phyloP scores from a whole-genome alignment of 768 basidiomycete genomes.

The Suillus placidus region DNA sequence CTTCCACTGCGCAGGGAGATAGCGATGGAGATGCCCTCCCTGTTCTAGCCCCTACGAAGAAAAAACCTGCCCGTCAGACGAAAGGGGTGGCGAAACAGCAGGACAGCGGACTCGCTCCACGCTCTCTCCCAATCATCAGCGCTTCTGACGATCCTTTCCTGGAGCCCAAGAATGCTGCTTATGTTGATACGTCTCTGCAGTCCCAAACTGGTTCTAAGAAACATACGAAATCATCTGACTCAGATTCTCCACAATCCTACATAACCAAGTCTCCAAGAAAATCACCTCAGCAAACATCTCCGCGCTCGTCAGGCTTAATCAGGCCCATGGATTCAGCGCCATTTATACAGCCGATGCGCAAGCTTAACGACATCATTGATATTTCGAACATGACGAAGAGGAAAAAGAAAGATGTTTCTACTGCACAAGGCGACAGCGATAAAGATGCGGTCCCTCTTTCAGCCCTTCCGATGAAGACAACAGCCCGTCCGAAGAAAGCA shows the following conservation, averaged over 20 bases:
- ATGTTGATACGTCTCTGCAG: background rate
- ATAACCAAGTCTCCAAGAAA: conserved; percentile 21
- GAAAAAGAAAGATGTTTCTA: conserved; percentile 12
- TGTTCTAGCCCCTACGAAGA: conserved; percentile 1
- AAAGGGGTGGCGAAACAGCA: background rate
- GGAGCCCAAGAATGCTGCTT: background rate
- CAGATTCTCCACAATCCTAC: conserved; percentile 29
- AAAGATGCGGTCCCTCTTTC: background rate
- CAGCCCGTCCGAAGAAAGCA: background rate
- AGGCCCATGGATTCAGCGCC: conserved; percentile 1
- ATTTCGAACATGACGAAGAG: conserved; percentile 37
- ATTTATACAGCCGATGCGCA: conserved; percentile 16
- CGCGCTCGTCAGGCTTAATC: conserved; percentile 16
- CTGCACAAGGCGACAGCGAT: conserved; percentile 9
- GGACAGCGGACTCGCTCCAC: background rate
- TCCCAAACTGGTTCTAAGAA: conserved; percentile 1
- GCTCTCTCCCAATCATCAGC: background rate
- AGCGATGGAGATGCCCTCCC: conserved; percentile 7
- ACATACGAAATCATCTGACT: conserved; percentile 10
- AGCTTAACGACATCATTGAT: conserved; percentile 26
- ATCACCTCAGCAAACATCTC: conserved; percentile 15
- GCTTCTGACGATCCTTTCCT: background rate
- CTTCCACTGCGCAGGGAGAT: conserved; percentile 14
- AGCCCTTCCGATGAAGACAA: background rate
- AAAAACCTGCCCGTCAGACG: background rate